Evolutionary conservation across 768 basidiomycete genomes (phyloP).

Genomic region (Russula emetica): DNA sequence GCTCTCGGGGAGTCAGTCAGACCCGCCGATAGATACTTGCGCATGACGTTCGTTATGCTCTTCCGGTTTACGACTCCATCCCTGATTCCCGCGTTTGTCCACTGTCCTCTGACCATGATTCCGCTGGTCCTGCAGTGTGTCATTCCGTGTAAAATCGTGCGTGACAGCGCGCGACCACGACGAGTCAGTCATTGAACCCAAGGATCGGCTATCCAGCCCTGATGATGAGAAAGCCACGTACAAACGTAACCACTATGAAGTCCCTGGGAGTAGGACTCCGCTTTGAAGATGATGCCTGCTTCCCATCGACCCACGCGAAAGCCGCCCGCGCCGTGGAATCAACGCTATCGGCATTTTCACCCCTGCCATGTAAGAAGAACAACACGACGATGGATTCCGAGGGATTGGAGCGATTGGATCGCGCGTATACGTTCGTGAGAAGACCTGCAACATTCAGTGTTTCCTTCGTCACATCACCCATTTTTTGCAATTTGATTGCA

Average conservation of each 20-base stretch:
- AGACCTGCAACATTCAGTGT: conserved; percentile 33
- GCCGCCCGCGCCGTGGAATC: conserved; percentile 36
- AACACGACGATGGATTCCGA: conserved; percentile 35
- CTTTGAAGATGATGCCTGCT: conserved; percentile 22
- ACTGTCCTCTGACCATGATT: conserved; percentile 48
- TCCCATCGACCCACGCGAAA: conserved; percentile 32
- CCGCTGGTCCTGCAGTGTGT: conserved; percentile 42
- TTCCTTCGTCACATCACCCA: conserved; percentile 26
- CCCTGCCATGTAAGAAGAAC: conserved; percentile 49
- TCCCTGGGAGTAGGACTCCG: conserved; percentile 35
- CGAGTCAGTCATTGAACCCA: too few relatives aligned
- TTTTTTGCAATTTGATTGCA: too few relatives aligned
- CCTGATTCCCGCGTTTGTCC: conserved; percentile 38
- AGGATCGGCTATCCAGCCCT: not conserved
- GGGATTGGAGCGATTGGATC: conserved; percentile 5
- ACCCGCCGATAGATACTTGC: conserved; percentile 32
- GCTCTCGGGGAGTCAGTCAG: not conserved
- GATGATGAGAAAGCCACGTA: conserved; percentile 33
- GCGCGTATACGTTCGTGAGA: conserved; percentile 32
- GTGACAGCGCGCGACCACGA: too few relatives aligned
- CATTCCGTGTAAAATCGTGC: too few relatives aligned
- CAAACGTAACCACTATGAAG: conserved; percentile 46
- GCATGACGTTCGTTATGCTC: conserved; percentile 43
- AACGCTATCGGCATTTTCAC: conserved; percentile 35
- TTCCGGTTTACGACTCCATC: conserved; percentile 35